Evolutionary conservation across 768 basidiomycete species (phyloP), one percentile per base, ranked within the genome.

Genomic region (Galerina marginata): DNA sequence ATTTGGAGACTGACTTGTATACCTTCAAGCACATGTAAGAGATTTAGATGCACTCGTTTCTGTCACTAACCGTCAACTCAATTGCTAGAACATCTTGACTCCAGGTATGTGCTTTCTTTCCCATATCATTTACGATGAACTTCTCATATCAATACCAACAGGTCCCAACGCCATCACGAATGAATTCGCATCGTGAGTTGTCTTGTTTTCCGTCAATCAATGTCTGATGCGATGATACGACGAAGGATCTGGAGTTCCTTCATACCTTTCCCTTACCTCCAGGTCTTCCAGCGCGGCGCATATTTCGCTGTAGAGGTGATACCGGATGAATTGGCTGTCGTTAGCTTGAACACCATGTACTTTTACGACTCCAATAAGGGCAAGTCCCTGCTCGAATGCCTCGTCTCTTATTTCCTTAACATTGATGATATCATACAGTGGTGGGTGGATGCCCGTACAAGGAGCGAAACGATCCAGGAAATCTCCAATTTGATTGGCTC

Each of bases 321-420:
- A 33, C 89, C 91, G 0, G 81, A 87, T 62, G 68, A 85, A 57
- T 66, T 95, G 40, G 92, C 91, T 10, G 91, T 89, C 50, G 87
- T 97, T 69, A 90, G 89, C 65, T 77, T 96, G 53, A 97, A 95
- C 73, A 95, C 94, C 0, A 84, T 96, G 77, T 96, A 92, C 75
- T 95, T 92, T 77, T 96, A 91, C 72, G 91, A 93, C 71, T 87
- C 90, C 12, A 95, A 95, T 74, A 91, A 92, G 78, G 89, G 92
- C 90, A 54, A 59, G 79, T 64, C 37, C 46, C 45, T 15, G 42
- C 59, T 43, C 16, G 2, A 33, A 7, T 44, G 29, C 33, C 29
- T 36, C 25, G 29, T 49, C 39, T 25, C 54, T 54, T 33, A 44
- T 39, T 44, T 50, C 36, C 50, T 39, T 52, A 33, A 25, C 15